Evolutionary conservation across 768 basidiomycete species (phyloP), one percentile per base, ranked within the genome.

Genomic region (Daedaleopsis sinensis): DNA sequence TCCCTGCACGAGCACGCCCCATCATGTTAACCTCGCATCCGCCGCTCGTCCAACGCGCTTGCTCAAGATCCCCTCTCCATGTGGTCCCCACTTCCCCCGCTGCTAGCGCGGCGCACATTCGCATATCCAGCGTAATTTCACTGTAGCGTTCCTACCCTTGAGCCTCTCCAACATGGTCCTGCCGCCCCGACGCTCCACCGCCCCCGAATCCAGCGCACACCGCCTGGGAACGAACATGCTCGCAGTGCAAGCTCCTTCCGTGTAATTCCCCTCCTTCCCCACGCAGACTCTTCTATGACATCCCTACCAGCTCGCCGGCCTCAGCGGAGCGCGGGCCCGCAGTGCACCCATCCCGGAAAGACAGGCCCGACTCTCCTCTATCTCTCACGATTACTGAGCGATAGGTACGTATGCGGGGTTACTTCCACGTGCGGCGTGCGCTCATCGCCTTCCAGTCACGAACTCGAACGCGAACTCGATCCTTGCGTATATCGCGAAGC

Each of bases 251-350:
- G 61, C 51, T 62, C 61, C 61, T 55, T 55, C 61, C 61, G 61
- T 57, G 42, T 27, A 51, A 48, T 61, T 56, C 32, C 48, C 13
- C 47, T 24, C 47, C 60, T 56, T 42, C 43, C 51, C 55, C 44
- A 24, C 37, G 24, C 39, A 13, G 61, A 52, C 52, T 51, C 55
- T 62, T 62, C 55, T 11, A 52, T 62, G 61, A 57, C 55, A 46
- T 51, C n/a, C n/a, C n/a, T n/a, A 37, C 23, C 50, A 43, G 55
- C 47, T 52, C 50, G 55, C 61, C 61, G 61, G 61, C 49, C 55
- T 51, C 61, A 62, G 55, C 61, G 61, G 61, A 62, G 61, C 61
- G 61, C 61, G 51, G 50, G 61, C 23, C 61, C 61, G 61, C 61
- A 62, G 61, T 24, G n/a, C 44, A 15, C 12, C 47, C 21, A 42